phyloP scores from a whole-genome alignment of 2,329 filamentous ascomycete species.

The Akanthomyces muscarius region DNA sequence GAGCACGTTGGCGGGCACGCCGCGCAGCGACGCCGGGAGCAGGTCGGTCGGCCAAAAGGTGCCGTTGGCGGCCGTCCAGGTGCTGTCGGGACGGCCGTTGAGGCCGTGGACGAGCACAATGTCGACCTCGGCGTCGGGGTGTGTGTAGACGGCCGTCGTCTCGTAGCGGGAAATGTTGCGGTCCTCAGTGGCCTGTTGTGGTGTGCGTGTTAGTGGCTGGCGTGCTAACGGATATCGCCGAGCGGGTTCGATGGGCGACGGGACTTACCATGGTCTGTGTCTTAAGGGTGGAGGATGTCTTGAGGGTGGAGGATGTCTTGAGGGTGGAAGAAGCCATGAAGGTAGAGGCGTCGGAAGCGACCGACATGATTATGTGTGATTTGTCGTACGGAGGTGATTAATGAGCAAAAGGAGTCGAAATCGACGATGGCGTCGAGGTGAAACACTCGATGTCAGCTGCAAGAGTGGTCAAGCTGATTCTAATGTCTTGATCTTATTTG shows the following conservation, averaged over 20 bases:
- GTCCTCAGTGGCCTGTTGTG: slow-evolving; percentile 35
- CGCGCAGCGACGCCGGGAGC: slow-evolving; percentile 56
- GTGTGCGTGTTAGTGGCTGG: slow-evolving; percentile 5
- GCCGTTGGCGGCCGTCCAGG: slow-evolving; percentile 55
- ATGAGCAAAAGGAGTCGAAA: neutral
- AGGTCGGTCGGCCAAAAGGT: slow-evolving; percentile 69
- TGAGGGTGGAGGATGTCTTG: neutral
- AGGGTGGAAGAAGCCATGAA: neutral
- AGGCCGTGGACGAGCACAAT: slow-evolving; percentile 69
- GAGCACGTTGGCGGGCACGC: slow-evolving; percentile 58
- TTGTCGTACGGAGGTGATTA: neutral
- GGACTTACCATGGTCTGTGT: slow-evolving; percentile 11
- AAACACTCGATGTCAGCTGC: neutral
- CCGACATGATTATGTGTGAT: slow-evolving; percentile 4
- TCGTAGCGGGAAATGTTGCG: slow-evolving; percentile 45
- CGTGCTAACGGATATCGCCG: slow-evolving; percentile 1
- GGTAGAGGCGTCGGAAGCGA: neutral
- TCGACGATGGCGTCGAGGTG: neutral
- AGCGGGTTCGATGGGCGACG: neutral
- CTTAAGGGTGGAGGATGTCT: neutral
- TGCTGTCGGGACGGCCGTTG: slow-evolving; percentile 61
- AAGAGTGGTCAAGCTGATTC: neutral
- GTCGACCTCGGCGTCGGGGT: slow-evolving; percentile 56
- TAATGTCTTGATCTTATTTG: neutral
- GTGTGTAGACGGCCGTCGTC: slow-evolving; percentile 55